Percentiles rank a stretch among this genome's conserved stretches.
Conservation (phyloP, 2,329 filamentous ascomycete genomes). For the Talaromyces sp. region DNA sequence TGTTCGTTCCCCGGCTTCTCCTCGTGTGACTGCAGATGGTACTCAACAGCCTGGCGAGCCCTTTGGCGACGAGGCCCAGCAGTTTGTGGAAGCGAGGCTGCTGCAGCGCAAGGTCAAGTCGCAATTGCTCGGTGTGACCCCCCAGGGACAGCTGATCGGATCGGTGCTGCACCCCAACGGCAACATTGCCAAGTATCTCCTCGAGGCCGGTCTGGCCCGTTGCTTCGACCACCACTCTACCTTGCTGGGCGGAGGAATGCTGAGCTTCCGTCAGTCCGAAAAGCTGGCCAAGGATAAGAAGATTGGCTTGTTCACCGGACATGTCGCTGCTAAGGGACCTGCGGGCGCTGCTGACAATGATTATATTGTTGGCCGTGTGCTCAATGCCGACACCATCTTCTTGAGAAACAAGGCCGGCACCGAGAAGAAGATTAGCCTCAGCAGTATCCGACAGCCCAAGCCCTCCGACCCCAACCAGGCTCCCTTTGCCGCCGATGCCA, state of each 20-base stretch:
- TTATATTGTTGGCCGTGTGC: slow-evolving; percentile 75
- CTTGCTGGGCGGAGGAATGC: slow-evolving; percentile 85
- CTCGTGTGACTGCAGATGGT: slow-evolving; percentile 73
- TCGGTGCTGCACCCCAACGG: slow-evolving; percentile 82
- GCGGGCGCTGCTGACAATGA: slow-evolving; percentile 63
- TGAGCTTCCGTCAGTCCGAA: slow-evolving; percentile 76
- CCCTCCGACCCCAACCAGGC: slow-evolving; percentile 79
- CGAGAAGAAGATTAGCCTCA: slow-evolving; percentile 87
- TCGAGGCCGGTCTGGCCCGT: slow-evolving; percentile 82
- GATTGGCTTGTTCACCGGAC: slow-evolving; percentile 74
- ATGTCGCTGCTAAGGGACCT: slow-evolving; percentile 61
- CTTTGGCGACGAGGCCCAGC: slow-evolving; percentile 79
- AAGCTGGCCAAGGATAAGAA: slow-evolving; percentile 73
- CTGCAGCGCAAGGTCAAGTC: slow-evolving; percentile 82
- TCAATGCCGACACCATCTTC: slow-evolving; percentile 84
- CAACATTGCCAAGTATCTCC: slow-evolving; percentile 85
- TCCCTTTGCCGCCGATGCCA: slow-evolving; percentile 86
- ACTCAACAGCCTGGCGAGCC: slow-evolving; percentile 81
- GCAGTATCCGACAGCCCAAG: slow-evolving; percentile 91
- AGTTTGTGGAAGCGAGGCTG: slow-evolving; percentile 79
- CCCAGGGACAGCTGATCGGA: slow-evolving; percentile 87
- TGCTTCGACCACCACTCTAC: slow-evolving; percentile 97
- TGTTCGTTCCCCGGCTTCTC: slow-evolving; percentile 82
- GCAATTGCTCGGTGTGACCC: slow-evolving; percentile 77
- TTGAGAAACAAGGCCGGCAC: slow-evolving; percentile 76